phyloP scores from a whole-genome alignment of 75 land plant species.

The Isoetes taiwanensis region DNA sequence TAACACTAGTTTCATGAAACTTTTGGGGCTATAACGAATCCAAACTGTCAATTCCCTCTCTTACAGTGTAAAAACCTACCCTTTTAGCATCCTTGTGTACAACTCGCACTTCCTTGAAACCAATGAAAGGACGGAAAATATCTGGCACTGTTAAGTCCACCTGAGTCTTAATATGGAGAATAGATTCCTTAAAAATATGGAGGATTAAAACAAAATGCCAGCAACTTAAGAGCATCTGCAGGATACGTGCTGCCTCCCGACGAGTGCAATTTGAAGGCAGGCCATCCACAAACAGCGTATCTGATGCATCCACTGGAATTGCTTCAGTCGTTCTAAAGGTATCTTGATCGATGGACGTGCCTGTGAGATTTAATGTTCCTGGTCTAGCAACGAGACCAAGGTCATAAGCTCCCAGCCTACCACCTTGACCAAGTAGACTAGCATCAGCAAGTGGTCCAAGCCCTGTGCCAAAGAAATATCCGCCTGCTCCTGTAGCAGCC shows the following conservation, averaged over 20 bases:
- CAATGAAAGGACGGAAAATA: conserved; percentile 64
- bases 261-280: conserved; percentile 64
- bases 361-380: conserved; percentile 12
- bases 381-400: conserved; percentile 25
- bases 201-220: too few relatives aligned
- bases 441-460: conserved; percentile 24
- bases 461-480: conserved; percentile 22
- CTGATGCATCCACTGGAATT: conserved; percentile 73
- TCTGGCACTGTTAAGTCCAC: too few relatives aligned
- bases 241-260: conserved; percentile 79
- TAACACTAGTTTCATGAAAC: too few relatives aligned
- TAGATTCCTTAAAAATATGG: too few relatives aligned
- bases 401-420: conserved; percentile 16
- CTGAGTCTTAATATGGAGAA: too few relatives aligned
- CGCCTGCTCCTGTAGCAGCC: conserved; percentile 19
- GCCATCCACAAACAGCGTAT: conserved; percentile 80
- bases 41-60: too few relatives aligned
- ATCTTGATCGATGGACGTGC: conserved; percentile 14
- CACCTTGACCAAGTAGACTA: conserved; percentile 39
- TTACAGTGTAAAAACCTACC: conserved; percentile 41
- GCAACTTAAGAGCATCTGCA: conserved; percentile 9
- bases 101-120: conserved; percentile 53
- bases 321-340: too few relatives aligned
- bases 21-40: too few relatives aligned
- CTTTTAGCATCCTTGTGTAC: conserved; percentile 53